These are phyloP conservation scores for Santalum album DNA, from an alignment of 164 flowering plant species.

Conservation along the genomic window DNA sequence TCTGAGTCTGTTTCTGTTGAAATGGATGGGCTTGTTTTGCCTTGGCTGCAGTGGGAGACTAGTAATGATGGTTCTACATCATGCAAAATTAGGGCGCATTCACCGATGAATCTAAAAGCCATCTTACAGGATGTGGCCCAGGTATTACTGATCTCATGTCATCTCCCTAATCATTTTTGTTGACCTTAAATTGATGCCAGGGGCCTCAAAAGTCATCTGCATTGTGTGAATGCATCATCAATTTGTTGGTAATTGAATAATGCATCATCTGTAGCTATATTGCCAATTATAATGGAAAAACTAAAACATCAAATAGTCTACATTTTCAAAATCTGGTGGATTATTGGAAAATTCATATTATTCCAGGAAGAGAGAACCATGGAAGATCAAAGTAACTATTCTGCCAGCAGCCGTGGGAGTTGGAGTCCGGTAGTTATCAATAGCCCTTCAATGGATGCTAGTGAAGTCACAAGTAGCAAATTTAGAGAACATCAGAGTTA, in stretches of 20 bases:
- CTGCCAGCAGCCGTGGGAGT: constrained; percentile 56
- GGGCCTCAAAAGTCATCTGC: too few species aligned
- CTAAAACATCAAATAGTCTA: too few species aligned
- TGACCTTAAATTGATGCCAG: too few species aligned
- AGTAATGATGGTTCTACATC: constrained; percentile 36
- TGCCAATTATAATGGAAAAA: too few species aligned
- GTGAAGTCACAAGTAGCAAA: constrained; percentile 13
- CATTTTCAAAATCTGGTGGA: too few species aligned
- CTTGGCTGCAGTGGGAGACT: constrained; percentile 98
- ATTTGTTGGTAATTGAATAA: too few species aligned
- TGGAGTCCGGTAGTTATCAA: constrained; percentile 44
- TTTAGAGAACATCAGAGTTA: constrained; percentile 13
- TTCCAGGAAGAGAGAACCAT: constrained; percentile 14
- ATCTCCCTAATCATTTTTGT: too few species aligned
- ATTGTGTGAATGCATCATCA: too few species aligned
- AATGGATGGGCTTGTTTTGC: constrained; percentile 80
- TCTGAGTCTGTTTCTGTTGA: constrained; percentile 39
- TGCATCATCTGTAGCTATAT: too few species aligned
- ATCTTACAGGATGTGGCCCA: too few species aligned
- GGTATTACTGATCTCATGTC: constrained; percentile 26
- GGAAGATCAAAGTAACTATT: constrained; percentile 19
- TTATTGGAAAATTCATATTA: neutral
- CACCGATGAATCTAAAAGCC: too few species aligned
- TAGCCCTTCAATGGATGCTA: constrained; percentile 9
- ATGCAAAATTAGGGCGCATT: constrained; percentile 25